Evolutionary conservation across 352 stramenopile species (phyloP), one percentile per base, ranked within the genome.

Genomic region (Thalassiosira hispida): DNA sequence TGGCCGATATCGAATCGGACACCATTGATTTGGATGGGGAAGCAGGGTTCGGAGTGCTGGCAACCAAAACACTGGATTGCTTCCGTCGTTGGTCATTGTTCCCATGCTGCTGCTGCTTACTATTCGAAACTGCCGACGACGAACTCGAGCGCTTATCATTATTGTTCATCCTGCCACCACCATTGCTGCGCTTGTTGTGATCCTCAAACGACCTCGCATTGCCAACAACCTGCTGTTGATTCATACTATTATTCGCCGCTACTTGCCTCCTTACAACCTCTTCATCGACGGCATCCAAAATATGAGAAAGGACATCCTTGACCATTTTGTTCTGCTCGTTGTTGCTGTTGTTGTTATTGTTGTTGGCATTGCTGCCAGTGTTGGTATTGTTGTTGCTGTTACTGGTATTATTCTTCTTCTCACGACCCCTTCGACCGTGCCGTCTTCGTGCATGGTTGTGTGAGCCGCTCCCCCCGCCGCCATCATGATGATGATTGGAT

Each of bases 231-330:
- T 46, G 27, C 29, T 23, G 12, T 3, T 7, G 27, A 11, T 9
- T 33, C 3, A 20, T 31, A 27, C 23, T 29, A 11, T 3, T n/a
- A 20, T 7, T 20, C 18, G 38, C 29, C 4, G 2, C 14, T 31
- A 9, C 27, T 27, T 38, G 27, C 11, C 62, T 65, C 9, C 25
- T 23, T 11, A 46, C 35, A 42, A 75, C 57, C 51, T 83, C 67
- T 47, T 67, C 51, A 44, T 75, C 56, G 11, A 81, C 64, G 33
- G 25, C 64, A 61, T 81, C 64, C 22, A 81, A 55, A 53, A 81
- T 70, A n/a, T 75, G 72, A 61, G 52, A 25, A 44, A 75, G 56
- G 1, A 81, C 57, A 51, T 75, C 64, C 47, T 81, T 81, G 44
- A 81, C 52, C 22, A 75, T 52, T 62, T 68, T 81, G 35, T 44